Evolutionary conservation across 768 basidiomycete species (phyloP).

Genomic region (Pholiota microspora): DNA sequence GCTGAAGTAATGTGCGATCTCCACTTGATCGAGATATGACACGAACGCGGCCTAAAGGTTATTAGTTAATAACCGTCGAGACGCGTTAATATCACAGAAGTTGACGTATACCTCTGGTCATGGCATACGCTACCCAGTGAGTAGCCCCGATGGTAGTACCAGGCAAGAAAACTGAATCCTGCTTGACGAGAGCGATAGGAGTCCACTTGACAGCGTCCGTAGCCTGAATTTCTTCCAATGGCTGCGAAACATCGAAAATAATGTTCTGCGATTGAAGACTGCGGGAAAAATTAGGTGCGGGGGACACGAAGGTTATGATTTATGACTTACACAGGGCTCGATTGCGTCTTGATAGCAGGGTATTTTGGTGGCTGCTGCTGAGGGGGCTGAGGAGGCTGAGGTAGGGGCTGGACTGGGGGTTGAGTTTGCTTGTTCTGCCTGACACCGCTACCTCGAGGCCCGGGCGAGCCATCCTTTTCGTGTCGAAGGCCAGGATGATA

Average conservation of each 20-base stretch:
- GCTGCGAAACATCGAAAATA: conserved; percentile 71
- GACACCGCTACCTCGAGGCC: conserved; percentile 42
- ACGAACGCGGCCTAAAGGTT: conserved; percentile 65
- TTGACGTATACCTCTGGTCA: conserved; percentile 67
- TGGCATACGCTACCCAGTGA: conserved; percentile 91
- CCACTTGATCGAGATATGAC: conserved; percentile 88
- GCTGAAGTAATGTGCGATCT: conserved; percentile 81
- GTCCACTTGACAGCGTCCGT: conserved; percentile 83
- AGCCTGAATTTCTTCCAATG: conserved; percentile 74
- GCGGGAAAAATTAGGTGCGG: conserved; percentile 8
- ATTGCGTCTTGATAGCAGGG: conserved; percentile 40
- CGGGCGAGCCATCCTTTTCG: conserved; percentile 74
- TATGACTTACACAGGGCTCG: conserved; percentile 54
- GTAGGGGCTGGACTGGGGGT: background rate
- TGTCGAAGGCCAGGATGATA: conserved; percentile 32
- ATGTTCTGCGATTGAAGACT: conserved; percentile 69
- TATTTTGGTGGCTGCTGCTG: conserved; percentile 28
- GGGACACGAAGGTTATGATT: background rate
- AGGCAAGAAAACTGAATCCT: conserved; percentile 79
- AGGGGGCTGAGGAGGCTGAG: conserved; percentile 12
- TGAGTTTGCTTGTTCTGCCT: conserved; percentile 4
- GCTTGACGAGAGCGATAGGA: conserved; percentile 84
- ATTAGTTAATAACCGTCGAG: background rate
- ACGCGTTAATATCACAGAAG: background rate
- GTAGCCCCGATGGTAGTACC: conserved; percentile 89